A percentile compares a stretch with the other conserved stretches of the same genome.
Evolutionary conservation across 2,329 filamentous ascomycete species (phyloP).

Genomic region (Ophiostoma himal-ulmi): DNA sequence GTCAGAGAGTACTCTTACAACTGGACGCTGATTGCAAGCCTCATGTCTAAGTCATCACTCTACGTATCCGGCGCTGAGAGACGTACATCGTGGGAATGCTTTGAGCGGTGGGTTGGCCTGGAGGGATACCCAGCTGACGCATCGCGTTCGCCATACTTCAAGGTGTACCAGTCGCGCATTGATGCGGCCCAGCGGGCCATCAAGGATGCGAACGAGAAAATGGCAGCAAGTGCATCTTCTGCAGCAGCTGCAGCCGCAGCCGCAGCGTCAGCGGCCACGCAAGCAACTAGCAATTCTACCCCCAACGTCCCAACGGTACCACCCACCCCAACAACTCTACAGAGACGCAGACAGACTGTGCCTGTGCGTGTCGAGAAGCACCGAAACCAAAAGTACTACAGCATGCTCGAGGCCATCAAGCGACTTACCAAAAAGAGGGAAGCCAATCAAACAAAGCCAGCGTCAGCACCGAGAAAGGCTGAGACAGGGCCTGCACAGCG

Average conservation of each 20-base stretch:
- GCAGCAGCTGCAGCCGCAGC: conserved; percentile 30
- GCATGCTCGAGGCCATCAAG: conserved; percentile 87
- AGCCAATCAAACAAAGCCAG: conserved; percentile 76
- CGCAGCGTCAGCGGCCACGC: conserved; percentile 26
- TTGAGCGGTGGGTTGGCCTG: conserved; percentile 89
- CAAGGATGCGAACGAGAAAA: conserved; percentile 48
- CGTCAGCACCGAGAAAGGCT: conserved; percentile 78
- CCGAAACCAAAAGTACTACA: conserved; percentile 78
- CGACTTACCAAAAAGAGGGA: conserved; percentile 94
- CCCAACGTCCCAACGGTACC: conserved; percentile 23
- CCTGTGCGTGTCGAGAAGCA: conserved; percentile 82
- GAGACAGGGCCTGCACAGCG: conserved; percentile 47
- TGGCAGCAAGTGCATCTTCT: conserved; percentile 31
- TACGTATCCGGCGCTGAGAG: conserved; percentile 84
- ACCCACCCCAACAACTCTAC: conserved; percentile 41
- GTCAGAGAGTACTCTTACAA: conserved; percentile 96
- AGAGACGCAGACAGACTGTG: conserved; percentile 64
- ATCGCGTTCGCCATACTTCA: conserved; percentile 93
- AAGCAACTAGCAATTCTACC: conserved; percentile 24
- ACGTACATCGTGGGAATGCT: conserved; percentile 96
- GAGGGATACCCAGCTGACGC: conserved; percentile 90
- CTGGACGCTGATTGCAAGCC: conserved; percentile 87
- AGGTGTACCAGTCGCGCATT: conserved; percentile 58
- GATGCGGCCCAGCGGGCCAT: conserved; percentile 54
- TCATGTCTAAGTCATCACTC: conserved; percentile 65